These are phyloP conservation scores for Scytalidium lignicola DNA, from an alignment of 2,329 filamentous ascomycete species.

Conservation along the genomic window DNA sequence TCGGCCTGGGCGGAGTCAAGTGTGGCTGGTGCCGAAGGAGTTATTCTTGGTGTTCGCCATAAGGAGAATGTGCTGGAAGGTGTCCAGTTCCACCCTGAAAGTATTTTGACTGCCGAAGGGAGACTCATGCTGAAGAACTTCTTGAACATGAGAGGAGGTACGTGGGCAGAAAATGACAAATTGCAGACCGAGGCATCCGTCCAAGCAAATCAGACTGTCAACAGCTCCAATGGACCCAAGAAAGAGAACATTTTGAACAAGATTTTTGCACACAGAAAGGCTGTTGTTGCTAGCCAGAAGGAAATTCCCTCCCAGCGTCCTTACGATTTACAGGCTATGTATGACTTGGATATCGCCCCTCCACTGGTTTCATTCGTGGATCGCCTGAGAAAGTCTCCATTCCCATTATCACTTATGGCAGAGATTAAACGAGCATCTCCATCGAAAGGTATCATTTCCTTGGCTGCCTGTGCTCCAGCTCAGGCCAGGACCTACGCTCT, in stretches of 20 bases:
- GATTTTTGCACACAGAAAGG: slow-evolving; percentile 80
- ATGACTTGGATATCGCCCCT: slow-evolving; percentile 78
- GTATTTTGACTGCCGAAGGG: slow-evolving; percentile 87
- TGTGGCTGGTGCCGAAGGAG: slow-evolving; percentile 69
- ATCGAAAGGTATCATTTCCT: slow-evolving; percentile 89
- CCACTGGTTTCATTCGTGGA: slow-evolving; percentile 76
- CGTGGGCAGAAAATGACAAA: slow-evolving; percentile 76
- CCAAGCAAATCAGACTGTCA: slow-evolving; percentile 17
- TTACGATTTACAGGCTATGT: slow-evolving; percentile 79
- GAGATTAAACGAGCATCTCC: slow-evolving; percentile 97
- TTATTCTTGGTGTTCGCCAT: slow-evolving; percentile 97
- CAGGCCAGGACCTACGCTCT: slow-evolving; percentile 90
- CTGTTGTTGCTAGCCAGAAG: slow-evolving; percentile 74
- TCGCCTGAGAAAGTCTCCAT: slow-evolving; percentile 75
- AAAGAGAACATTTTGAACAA: slow-evolving; percentile 83
- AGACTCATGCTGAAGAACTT: slow-evolving; percentile 92
- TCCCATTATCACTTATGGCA: slow-evolving; percentile 88
- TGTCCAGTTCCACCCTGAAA: slow-evolving; percentile 97
- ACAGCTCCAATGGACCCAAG: slow-evolving; percentile 37
- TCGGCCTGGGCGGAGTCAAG: slow-evolving; percentile 81
- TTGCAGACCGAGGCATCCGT: slow-evolving; percentile 40
- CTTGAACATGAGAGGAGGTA: slow-evolving; percentile 78
- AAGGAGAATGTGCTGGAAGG: slow-evolving; percentile 89
- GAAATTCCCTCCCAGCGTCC: slow-evolving; percentile 77
- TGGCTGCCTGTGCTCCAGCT: slow-evolving; percentile 79